Percentiles rank a stretch among this genome's conserved stretches.
These are phyloP conservation scores for Colletotrichum lindemuthianum DNA, from an alignment of 2,329 filamentous ascomycete genomes.

Conservation along the genomic window DNA sequence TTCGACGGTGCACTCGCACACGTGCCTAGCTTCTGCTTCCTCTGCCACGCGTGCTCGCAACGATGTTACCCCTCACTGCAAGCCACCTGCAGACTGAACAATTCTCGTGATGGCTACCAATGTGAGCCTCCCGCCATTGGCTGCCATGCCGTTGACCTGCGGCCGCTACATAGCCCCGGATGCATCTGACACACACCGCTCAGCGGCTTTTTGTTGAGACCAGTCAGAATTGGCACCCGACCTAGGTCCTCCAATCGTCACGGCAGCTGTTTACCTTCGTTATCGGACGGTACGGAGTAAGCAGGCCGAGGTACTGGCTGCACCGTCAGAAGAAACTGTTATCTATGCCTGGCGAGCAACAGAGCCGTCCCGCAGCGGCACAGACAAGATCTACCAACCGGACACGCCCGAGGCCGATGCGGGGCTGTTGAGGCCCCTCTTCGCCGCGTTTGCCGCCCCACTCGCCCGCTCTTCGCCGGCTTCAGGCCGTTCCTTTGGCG, in stretches of 20 bases:
- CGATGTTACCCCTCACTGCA: slow-evolving; percentile 33
- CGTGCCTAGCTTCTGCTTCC: slow-evolving; percentile 28
- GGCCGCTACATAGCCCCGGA: slow-evolving; percentile 30
- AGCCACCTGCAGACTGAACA: slow-evolving; percentile 33
- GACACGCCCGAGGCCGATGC: slow-evolving; percentile 20
- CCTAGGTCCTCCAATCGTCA: slow-evolving; percentile 20
- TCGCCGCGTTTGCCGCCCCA: slow-evolving; percentile 26
- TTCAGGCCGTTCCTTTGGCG: slow-evolving; percentile 4
- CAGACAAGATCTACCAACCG: slow-evolving; percentile 8
- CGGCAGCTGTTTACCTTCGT: slow-evolving; percentile 5
- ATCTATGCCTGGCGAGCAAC: slow-evolving; percentile 1
- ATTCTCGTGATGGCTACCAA: slow-evolving; percentile 28
- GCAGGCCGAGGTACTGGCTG: background rate
- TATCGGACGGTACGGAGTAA: slow-evolving; percentile 6
- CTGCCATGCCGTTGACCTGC: slow-evolving; percentile 2
- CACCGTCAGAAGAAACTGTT: background rate
- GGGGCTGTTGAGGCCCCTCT: slow-evolving; percentile 1
- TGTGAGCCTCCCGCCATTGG: slow-evolving; percentile 7
- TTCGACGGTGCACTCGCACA: slow-evolving; percentile 11
- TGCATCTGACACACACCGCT: slow-evolving; percentile 37
- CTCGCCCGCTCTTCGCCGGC: slow-evolving; percentile 18
- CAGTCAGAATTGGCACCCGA: slow-evolving; percentile 15
- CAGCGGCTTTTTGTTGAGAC: slow-evolving; percentile 33
- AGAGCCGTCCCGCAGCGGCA: background rate
- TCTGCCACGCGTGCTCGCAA: slow-evolving; percentile 23